Evolutionary conservation across 345 rosid genomes (phyloP).

Genomic region (Brassica carinata): DNA sequence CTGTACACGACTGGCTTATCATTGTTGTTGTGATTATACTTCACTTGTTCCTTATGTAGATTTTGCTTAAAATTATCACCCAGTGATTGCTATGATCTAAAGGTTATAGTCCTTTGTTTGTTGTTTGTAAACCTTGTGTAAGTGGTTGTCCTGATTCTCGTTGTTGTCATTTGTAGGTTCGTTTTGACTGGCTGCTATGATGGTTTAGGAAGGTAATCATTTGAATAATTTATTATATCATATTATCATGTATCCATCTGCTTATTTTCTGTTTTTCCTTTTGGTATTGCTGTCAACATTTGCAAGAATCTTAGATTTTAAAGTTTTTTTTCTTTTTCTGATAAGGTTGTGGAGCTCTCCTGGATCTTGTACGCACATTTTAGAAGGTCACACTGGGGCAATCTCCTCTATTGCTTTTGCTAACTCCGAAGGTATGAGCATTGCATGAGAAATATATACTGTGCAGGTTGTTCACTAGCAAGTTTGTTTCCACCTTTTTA

Average conservation of each 20-base stretch:
- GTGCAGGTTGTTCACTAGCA: neutral
- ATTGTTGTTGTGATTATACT: neutral
- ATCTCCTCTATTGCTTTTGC: constrained; percentile 71
- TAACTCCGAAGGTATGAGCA: constrained; percentile 54
- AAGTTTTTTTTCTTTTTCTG: constrained; percentile 6
- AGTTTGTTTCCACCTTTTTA: neutral
- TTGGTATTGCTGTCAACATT: constrained; percentile 11
- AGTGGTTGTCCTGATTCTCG: neutral
- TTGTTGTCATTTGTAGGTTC: constrained; percentile 63
- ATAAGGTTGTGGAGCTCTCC: constrained; percentile 78
- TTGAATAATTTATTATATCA: neutral
- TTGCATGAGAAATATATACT: neutral
- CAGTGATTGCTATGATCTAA: neutral
- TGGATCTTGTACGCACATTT: constrained; percentile 70
- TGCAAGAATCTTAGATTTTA: constrained; percentile 11
- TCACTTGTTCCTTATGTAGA: neutral
- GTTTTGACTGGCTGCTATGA: constrained; percentile 89
- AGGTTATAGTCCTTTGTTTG: neutral
- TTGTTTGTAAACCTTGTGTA: neutral
- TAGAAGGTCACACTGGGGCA: constrained; percentile 80
- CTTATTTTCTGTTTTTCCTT: neutral
- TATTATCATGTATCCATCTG: constrained; percentile 13
- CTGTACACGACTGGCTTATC: neutral
- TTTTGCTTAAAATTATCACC: neutral
- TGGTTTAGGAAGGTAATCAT: constrained; percentile 68